phyloP scores from a whole-genome alignment of 2,329 filamentous ascomycete genomes.

The Diaporthe sp. region DNA sequence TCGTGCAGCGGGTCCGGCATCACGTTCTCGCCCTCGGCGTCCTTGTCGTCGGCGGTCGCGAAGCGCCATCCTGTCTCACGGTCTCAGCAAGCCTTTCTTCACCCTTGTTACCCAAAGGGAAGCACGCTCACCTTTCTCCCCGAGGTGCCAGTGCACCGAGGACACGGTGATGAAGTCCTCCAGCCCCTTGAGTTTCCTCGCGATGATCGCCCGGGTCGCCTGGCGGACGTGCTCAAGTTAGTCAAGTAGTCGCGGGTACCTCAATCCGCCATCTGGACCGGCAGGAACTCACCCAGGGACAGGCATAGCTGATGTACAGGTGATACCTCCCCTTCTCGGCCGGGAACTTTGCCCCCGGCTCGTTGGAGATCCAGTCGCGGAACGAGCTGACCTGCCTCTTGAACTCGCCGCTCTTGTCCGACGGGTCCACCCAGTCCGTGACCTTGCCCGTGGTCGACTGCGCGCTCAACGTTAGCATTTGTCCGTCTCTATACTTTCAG shows the following conservation, averaged over 20 bases:
- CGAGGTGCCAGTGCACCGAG: conserved; percentile 93
- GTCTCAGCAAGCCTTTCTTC: background rate
- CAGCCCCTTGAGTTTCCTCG: conserved; percentile 89
- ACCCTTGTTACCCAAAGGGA: no score
- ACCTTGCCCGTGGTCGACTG: conserved; percentile 61
- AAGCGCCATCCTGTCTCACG: conserved; percentile 83
- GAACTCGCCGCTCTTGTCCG: conserved; percentile 89
- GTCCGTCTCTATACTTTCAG: background rate
- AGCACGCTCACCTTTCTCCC: conserved; percentile 63
- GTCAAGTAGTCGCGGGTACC: background rate
- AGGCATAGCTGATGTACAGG: conserved; percentile 94
- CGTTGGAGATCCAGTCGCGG: conserved; percentile 81
- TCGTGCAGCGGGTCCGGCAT: conserved; percentile 78
- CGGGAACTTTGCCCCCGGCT: conserved; percentile 80
- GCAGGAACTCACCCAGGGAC: conserved; percentile 77
- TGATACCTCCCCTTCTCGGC: conserved; percentile 93
- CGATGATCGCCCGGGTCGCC: conserved; percentile 89
- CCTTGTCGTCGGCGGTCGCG: conserved; percentile 69
- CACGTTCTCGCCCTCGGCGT: conserved; percentile 71
- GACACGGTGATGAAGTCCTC: conserved; percentile 85
- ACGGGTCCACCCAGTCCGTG: conserved; percentile 85
- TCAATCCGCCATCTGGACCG: no score
- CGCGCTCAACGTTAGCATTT: conserved; percentile 4
- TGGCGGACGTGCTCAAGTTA: conserved; percentile 37
- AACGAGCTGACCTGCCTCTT: conserved; percentile 89